Conservation (phyloP, 805 yeast genomes). For the Barnettozyma pratensis region DNA sequence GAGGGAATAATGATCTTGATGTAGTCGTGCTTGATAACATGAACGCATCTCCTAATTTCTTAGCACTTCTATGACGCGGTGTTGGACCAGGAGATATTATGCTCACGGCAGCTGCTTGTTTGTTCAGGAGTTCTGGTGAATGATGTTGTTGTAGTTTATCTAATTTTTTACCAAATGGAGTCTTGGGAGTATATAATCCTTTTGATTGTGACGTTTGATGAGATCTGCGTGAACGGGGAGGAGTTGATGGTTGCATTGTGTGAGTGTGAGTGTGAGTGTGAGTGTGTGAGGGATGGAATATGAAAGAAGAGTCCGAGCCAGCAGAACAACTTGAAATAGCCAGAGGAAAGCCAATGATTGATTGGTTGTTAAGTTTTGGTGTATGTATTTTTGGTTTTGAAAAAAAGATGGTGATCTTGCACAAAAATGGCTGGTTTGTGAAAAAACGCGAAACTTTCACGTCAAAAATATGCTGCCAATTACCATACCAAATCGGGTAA, state of each 20-base stretch:
- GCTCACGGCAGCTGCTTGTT: constrained; percentile 5
- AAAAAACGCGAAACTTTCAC: background rate
- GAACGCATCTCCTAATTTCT: constrained; percentile 14
- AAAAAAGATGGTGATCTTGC: background rate
- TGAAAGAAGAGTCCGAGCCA: background rate
- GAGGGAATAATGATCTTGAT: constrained; percentile 24
- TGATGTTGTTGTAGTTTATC: constrained; percentile 8
- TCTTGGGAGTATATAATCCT: constrained; percentile 18
- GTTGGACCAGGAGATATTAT: constrained; percentile 20
- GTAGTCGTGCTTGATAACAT: constrained; percentile 4
- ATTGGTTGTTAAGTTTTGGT: too few relatives aligned
- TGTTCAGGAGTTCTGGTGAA: constrained; percentile 7
- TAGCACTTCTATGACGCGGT: constrained; percentile 18
- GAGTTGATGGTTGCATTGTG: constrained; percentile 21
- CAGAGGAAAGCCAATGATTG: background rate
- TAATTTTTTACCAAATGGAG: constrained; percentile 19
- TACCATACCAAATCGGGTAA: background rate
- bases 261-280: background rate
- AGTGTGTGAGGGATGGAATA: background rate
- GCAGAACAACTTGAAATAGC: background rate
- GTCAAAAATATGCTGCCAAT: background rate
- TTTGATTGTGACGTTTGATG: constrained; percentile 5
- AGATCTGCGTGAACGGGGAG: constrained; percentile 15
- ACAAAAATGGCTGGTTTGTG: background rate
- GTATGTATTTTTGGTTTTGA: background rate